Conservation (phyloP, 306 rosid genomes). For the Quercus ilex region DNA sequence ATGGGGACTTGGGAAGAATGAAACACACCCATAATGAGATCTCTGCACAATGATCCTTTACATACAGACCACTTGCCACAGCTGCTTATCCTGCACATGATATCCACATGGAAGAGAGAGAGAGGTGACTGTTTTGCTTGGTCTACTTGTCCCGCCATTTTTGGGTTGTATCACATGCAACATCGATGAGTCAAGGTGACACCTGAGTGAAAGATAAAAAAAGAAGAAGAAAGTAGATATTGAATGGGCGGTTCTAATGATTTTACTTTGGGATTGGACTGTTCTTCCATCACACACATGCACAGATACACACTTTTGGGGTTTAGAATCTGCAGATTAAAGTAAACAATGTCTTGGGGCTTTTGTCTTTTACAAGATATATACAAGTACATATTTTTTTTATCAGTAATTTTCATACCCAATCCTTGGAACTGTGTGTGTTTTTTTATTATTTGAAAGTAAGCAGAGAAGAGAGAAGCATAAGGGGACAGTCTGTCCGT, state of each 20-base stretch:
- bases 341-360: not conserved
- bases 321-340: not conserved
- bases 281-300: not conserved
- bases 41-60: not conserved
- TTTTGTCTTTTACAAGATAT: not conserved
- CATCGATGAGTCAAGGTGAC: not conserved
- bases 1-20: not conserved
- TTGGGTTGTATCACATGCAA: not conserved
- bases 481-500: not conserved
- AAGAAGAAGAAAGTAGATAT: too few species aligned
- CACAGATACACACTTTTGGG: not conserved
- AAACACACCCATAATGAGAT: not conserved
- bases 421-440: not conserved
- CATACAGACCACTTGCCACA: slow-evolving; percentile 6
- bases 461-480: not conserved
- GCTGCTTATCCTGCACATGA: slow-evolving; percentile 20
- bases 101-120: slow-evolving; percentile 10
- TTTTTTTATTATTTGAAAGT: not conserved
- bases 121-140: not conserved
- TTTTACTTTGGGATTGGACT: not conserved
- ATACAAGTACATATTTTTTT: not conserved
- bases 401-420: not conserved
- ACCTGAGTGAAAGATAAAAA: not conserved
- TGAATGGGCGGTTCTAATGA: not conserved
- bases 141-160: not conserved